Evolutionary conservation across 768 basidiomycete species (phyloP), one percentile per base, ranked within the genome.

Genomic region (Cyclocybe cylindracea): DNA sequence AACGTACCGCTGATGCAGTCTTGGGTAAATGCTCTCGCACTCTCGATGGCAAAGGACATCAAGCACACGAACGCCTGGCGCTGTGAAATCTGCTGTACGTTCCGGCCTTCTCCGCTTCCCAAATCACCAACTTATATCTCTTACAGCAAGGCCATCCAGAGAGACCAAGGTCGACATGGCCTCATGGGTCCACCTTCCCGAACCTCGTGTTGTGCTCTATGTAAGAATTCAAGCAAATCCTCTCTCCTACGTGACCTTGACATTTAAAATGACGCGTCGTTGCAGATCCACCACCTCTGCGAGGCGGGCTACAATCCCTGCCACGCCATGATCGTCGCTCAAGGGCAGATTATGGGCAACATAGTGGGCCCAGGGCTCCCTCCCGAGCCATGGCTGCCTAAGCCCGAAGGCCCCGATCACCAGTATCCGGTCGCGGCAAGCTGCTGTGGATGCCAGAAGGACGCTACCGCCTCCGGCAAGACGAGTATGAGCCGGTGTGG

Each of bases 361-460:
- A 24, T 43, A 33, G 18, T 34, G 24, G 24, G 24, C 24, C 24
- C 44, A 46, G 44, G 44, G 14, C 10, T 16, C 11, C 16, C 14
- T 46, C 16, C 29, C 8, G 43, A 45, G 47, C 24, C 29, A 1
- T 34, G 38, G 36, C 32, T 44, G 35, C 16, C 18, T 42, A 16
- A 29, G 13, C 31, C 44, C 16, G 24, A 24, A 16, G 32, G 38
- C 18, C 24, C 29, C 14, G 39, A 37, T 32, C 16, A 41, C 13
- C 19, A 50, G 9, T 58, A 46, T 44, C 60, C 60, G 7, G 40
- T 62, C 24, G 43, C 55, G 16, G 55, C 43, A 19, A 62, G 56
- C 43, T 61, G 61, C 35, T 49, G 52, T 31, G 41, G 50, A 3
- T 61, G 60, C 35, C 16, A 54, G 24, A 55, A 56, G 10, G 62